Evolutionary conservation across 1,284 basidiomycete species (phyloP), one percentile per base, ranked within the genome.

Genomic region (Gymnopus androsaceus): DNA sequence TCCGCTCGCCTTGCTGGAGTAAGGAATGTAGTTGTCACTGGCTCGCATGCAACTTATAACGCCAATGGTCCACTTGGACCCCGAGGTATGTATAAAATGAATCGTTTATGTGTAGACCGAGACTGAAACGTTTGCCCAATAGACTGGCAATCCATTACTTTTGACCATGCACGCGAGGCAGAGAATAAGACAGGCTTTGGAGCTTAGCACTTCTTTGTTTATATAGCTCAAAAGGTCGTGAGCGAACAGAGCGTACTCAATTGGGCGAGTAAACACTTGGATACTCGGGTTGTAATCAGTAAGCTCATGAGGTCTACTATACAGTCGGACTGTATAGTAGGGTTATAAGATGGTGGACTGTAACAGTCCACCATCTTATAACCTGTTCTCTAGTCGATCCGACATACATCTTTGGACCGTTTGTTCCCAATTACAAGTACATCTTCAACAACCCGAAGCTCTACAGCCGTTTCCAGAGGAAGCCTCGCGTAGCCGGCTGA

Each of bases 401-500:
- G n/a, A 51, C 50, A n/a, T 51, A 51, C 38, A 51, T 51, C n/a
- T 51, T 28, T 9, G 50, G 50, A 9, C 50, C 50, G 12, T 51
- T 51, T 15, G 38, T 51, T 30, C 50, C 50, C 19, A 42, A 51
- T 19, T 51, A 51, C 38, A 51, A 51, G 19, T 51, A 51, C 37
- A 51, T 51, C 38, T 37, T 51, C 40, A 42, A 25, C n/a, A 38
- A 31, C 6, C 50, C 50, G 12, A 42, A 51, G 14, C 30, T 33
- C 9, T 51, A 51, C 38, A 11, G 25, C 25, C 27, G n/a, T n/a
- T n/a, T n/a, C n/a, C n/a, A n/a, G n/a, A n/a, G n/a, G n/a, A n/a
- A n/a, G n/a, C n/a, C n/a, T n/a, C n/a, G n/a, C n/a, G n/a, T n/a
- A n/a, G n/a, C n/a, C n/a, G n/a, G n/a, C n/a, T n/a, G n/a, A n/a